A percentile compares a stretch with the other conserved stretches of the same genome.
These are phyloP conservation scores for Cryptococcus floricola DNA, from an alignment of 1,284 basidiomycete genomes.

Conservation along the genomic window DNA sequence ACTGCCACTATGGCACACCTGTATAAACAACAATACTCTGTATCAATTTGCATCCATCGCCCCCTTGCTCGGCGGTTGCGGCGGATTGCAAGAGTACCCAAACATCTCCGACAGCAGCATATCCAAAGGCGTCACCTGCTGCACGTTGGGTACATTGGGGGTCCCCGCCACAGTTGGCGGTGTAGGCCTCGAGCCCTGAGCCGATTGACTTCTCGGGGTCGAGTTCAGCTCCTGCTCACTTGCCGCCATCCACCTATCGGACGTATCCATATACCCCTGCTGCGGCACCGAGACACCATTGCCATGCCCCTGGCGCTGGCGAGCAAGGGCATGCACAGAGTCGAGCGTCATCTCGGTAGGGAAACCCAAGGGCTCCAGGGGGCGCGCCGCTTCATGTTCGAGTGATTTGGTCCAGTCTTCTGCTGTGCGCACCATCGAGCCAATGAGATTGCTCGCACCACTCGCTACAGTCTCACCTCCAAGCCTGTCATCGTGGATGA, in stretches of 20 bases:
- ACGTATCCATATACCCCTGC: conserved; percentile 30
- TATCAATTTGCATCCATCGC: too few relatives aligned
- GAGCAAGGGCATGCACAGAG: background rate
- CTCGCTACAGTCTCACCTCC: conserved; percentile 29
- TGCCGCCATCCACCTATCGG: conserved; percentile 39
- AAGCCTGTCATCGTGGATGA: conserved; percentile 12
- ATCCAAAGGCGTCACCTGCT: conserved; percentile 13
- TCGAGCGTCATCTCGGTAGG: background rate
- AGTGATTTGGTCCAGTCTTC: conserved; percentile 26
- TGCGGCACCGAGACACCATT: conserved; percentile 1
- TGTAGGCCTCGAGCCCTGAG: too few relatives aligned
- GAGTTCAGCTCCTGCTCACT: conserved; percentile 2
- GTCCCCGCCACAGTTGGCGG: too few relatives aligned
- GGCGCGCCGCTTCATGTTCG: conserved; percentile 11
- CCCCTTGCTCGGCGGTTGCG: background rate
- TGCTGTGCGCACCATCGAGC: conserved; percentile 34
- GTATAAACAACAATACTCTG: background rate
- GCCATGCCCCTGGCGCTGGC: background rate
- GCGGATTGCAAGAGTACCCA: conserved; percentile 9
- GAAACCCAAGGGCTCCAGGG: background rate
- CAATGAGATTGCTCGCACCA: conserved; percentile 40
- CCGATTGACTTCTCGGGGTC: too few relatives aligned
- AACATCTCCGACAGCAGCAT: conserved; percentile 21
- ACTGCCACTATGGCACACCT: background rate
- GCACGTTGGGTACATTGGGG: too few relatives aligned